These are phyloP conservation scores for Pythium myriotylum DNA, from an alignment of 352 stramenopile genomes.

Conservation along the genomic window DNA sequence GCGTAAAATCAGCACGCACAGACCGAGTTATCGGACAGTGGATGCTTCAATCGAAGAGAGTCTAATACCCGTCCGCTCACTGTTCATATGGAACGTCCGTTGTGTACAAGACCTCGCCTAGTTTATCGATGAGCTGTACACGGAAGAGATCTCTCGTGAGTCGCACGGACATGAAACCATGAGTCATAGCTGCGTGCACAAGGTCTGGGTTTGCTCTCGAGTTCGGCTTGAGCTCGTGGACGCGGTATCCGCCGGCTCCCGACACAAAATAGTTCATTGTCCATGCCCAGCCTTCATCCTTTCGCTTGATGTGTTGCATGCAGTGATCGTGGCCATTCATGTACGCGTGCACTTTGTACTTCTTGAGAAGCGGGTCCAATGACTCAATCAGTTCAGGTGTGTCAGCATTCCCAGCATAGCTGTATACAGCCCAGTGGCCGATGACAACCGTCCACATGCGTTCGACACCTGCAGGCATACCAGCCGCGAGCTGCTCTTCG, in stretches of 20 bases:
- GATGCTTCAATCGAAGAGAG: too few species aligned
- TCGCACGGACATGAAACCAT: constrained; percentile 84
- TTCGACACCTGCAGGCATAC: constrained; percentile 64
- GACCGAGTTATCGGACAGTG: too few species aligned
- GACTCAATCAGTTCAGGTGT: constrained; percentile 75
- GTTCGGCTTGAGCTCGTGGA: constrained; percentile 68
- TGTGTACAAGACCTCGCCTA: constrained; percentile 77
- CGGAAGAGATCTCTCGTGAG: constrained; percentile 71
- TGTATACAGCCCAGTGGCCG: constrained; percentile 86
- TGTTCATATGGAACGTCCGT: constrained; percentile 65
- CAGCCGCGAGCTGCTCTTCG: constrained; percentile 55
- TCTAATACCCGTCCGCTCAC: not conserved
- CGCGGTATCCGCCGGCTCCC: constrained; percentile 72
- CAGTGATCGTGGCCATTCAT: constrained; percentile 88
- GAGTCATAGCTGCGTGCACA: constrained; percentile 79
- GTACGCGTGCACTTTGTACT: constrained; percentile 86
- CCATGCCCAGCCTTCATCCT: constrained; percentile 38
- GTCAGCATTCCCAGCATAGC: constrained; percentile 80
- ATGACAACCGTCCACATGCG: constrained; percentile 88
- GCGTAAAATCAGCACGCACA: too few species aligned
- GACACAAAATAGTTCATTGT: constrained; percentile 80
- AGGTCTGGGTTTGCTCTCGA: constrained; percentile 69
- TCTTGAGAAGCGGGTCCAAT: constrained; percentile 74
- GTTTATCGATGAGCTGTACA: constrained; percentile 74
- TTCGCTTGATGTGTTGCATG: constrained; percentile 77